Evolutionary conservation across 257 asterid species (phyloP).

Genomic region (Handroanthus guayacan): DNA sequence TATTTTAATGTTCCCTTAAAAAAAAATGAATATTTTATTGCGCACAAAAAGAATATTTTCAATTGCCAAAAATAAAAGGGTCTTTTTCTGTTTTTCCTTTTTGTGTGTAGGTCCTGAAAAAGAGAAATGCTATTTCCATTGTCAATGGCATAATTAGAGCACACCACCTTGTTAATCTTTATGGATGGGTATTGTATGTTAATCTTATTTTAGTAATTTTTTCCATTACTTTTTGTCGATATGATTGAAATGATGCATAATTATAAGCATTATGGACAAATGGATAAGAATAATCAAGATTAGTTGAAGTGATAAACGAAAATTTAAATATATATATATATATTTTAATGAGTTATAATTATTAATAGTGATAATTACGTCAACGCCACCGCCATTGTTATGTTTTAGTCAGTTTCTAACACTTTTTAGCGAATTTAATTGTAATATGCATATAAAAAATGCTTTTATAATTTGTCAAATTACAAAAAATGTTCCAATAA

Average conservation of each 20-base stretch:
- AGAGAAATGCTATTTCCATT: slow-evolving; percentile 30
- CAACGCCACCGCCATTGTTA: too few species aligned
- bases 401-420: too few species aligned
- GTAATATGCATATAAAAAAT: too few species aligned
- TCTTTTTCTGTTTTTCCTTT: slow-evolving; percentile 19
- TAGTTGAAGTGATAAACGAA: not conserved
- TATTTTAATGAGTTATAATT: not conserved
- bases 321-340: not conserved
- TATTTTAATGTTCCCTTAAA: too few species aligned
- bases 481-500: too few species aligned
- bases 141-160: slow-evolving; percentile 43
- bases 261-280: slow-evolving; percentile 38
- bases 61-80: slow-evolving; percentile 32
- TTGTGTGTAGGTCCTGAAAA: slow-evolving; percentile 39
- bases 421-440: too few species aligned
- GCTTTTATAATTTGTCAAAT: too few species aligned
- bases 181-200: slow-evolving; percentile 39
- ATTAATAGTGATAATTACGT: not conserved
- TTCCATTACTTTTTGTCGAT: slow-evolving; percentile 32
- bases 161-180: slow-evolving; percentile 38
- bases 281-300: slow-evolving; percentile 40
- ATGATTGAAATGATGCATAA: slow-evolving; percentile 39
- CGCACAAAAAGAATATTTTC: not conserved
- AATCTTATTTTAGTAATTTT: slow-evolving; percentile 29
- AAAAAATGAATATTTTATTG: not conserved